These are phyloP conservation scores for Kwoniella newhampshirensis DNA, from an alignment of 768 basidiomycete species.

Conservation along the genomic window DNA sequence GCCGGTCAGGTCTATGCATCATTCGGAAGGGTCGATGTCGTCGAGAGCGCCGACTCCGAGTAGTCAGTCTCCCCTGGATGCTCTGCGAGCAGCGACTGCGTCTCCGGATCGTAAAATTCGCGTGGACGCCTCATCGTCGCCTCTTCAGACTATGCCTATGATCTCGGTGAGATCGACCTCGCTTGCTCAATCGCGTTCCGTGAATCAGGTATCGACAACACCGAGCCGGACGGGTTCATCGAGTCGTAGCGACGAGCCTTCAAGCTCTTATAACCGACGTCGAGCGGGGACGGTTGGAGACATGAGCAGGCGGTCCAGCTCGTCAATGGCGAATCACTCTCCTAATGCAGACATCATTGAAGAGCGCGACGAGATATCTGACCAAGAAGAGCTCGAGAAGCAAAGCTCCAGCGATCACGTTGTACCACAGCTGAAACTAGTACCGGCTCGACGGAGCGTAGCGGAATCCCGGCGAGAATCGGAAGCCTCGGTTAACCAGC, in stretches of 20 bases:
- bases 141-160: constrained; percentile 14
- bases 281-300: constrained; percentile 18
- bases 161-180: constrained; percentile 21
- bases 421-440: constrained; percentile 13
- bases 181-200: constrained; percentile 25
- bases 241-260: neutral
- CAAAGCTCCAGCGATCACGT: neutral
- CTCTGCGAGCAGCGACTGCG: constrained; percentile 3
- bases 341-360: constrained; percentile 18
- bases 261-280: neutral
- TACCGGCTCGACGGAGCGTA: constrained; percentile 19
- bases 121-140: constrained; percentile 11
- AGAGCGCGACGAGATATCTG: constrained; percentile 20
- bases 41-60: constrained; percentile 32
- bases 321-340: constrained; percentile 8
- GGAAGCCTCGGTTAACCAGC: constrained; percentile 10
- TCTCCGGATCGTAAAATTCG: constrained; percentile 7
- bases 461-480: constrained; percentile 25
- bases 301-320: constrained; percentile 8
- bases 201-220: constrained; percentile 18
- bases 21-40: constrained; percentile 35
- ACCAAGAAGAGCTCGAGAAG: constrained; percentile 4
- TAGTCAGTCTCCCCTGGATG: constrained; percentile 17
- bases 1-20: constrained; percentile 34
- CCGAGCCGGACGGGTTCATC: constrained; percentile 1